Evolutionary conservation across 768 basidiomycete species (phyloP).

Genomic region (Lenzites betulinus): DNA sequence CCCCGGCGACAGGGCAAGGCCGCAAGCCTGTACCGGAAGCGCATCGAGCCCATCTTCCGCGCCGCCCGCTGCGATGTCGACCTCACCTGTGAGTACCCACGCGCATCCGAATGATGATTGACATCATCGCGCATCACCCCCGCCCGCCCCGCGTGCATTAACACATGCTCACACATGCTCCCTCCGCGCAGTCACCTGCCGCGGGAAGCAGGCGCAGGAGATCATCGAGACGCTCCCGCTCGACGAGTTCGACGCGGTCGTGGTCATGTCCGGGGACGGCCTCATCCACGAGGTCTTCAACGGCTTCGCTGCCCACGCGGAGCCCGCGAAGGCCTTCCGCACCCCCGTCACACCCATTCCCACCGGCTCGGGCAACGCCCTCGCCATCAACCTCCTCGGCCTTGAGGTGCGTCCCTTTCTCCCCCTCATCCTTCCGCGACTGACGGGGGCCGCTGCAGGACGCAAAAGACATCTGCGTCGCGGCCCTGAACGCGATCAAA

Average conservation of each 20-base stretch:
- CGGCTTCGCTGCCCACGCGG: conserved; percentile 68
- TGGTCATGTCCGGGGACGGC: conserved; percentile 83
- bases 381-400: conserved; percentile 76
- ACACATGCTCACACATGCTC: no score
- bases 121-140: no score
- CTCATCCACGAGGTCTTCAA: conserved; percentile 83
- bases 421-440: neutral
- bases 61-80: conserved; percentile 67
- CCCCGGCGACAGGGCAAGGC: conserved; percentile 58
- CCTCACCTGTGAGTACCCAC: conserved; percentile 53
- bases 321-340: conserved; percentile 59
- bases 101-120: no score
- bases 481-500: conserved; percentile 79
- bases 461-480: conserved; percentile 70
- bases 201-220: conserved; percentile 64
- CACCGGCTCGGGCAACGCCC: conserved; percentile 80
- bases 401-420: conserved; percentile 47
- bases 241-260: conserved; percentile 64
- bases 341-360: conserved; percentile 80
- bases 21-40: conserved; percentile 49
- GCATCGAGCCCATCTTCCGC: conserved; percentile 71
- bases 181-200: conserved; percentile 60
- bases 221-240: conserved; percentile 58
- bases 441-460: conserved; percentile 40
- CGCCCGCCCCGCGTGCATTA: no score